Evolutionary conservation across 352 stramenopile species (phyloP), one percentile per base, ranked within the genome.

Genomic region (Globisporangium barbulae): DNA sequence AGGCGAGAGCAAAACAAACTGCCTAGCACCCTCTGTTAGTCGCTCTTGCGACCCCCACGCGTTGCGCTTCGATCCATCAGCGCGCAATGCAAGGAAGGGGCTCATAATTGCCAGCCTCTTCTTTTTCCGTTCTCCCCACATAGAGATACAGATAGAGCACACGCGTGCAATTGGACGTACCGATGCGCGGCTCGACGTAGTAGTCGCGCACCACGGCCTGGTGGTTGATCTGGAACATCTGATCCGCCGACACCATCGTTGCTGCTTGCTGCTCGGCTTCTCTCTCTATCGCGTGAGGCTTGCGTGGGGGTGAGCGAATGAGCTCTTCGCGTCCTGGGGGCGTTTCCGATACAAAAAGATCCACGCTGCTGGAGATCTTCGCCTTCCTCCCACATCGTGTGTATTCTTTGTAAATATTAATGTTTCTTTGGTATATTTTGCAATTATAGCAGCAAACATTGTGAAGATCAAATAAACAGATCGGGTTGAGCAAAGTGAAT

Each of bases 161-260:
- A 52, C 13, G 12, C 21, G 21, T 56, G 53, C n/a, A 31, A 19
- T 8, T 15, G 13, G 13, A 75, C 75, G 67, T 68, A 94, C 85
- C 85, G 47, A 94, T 88, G 59, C 85, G 80, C 22, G 85, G 85
- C 70, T 94, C 85, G 47, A 94, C 85, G 68, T 89, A 93, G 72
- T 94, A 94, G 73, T 94, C 85, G 53, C 85, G 83, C 68, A 94
- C 85, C 44, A 94, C 85, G 22, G 85, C 85, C 64, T 88, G 77
- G 45, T 83, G 77, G 71, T 94, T 91, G 56, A 72, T 66, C 64
- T 87, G 71, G 73, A 94, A 94, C 59, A 79, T 76, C 59, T 90
- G 70, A 60, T 88, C 83, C 41, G 78, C 77, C 47, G 79, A 85
- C 68, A 85, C 72, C 81, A 90, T 90, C 49, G 21, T 55, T 31